A percentile compares a stretch with the other conserved stretches of the same genome.
Conservation (phyloP, 192 early-diverging fungal genomes). For the Coemansia interrupta region DNA sequence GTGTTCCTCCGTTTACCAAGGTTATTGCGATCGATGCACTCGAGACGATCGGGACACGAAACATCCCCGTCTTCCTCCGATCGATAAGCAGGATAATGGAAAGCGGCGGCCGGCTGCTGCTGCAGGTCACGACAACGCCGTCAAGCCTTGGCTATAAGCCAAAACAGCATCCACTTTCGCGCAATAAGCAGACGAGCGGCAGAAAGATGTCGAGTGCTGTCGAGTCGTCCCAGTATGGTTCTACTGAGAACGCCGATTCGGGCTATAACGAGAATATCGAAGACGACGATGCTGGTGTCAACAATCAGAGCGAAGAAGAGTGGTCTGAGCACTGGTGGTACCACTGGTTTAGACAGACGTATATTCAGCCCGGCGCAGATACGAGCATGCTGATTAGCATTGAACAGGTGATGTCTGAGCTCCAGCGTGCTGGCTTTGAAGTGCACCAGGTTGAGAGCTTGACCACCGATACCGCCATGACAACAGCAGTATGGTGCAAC, state of each 20-base stretch:
- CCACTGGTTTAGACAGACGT: constrained; percentile 47
- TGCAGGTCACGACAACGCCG: constrained; percentile 47
- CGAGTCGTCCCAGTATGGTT: background rate
- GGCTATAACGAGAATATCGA: background rate
- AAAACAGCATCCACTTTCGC: background rate
- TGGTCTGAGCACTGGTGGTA: constrained; percentile 53
- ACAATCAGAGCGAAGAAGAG: constrained; percentile 19
- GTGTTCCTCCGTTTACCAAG: constrained; percentile 47
- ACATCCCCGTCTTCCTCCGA: constrained; percentile 29
- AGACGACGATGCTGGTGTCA: background rate
- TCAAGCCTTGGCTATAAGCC: constrained; percentile 32
- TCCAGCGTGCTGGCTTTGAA: constrained; percentile 49
- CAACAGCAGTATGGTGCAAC: constrained; percentile 41
- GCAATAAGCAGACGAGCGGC: background rate
- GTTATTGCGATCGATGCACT: constrained; percentile 41
- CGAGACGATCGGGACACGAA: constrained; percentile 34
- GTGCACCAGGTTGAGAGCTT: constrained; percentile 49
- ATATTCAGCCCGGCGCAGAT: constrained; percentile 49
- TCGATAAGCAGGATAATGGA: constrained; percentile 26
- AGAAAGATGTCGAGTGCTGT: background rate
- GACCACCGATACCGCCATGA: constrained; percentile 41
- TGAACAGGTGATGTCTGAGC: constrained; percentile 39
- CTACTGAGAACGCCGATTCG: too few relatives aligned
- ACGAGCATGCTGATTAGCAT: constrained; percentile 43
- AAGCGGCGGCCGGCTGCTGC: constrained; percentile 28